Evolutionary conservation across 441 rosid species (phyloP), one percentile per base, ranked within the genome.

Genomic region (Arabidopsis hybrid): DNA sequence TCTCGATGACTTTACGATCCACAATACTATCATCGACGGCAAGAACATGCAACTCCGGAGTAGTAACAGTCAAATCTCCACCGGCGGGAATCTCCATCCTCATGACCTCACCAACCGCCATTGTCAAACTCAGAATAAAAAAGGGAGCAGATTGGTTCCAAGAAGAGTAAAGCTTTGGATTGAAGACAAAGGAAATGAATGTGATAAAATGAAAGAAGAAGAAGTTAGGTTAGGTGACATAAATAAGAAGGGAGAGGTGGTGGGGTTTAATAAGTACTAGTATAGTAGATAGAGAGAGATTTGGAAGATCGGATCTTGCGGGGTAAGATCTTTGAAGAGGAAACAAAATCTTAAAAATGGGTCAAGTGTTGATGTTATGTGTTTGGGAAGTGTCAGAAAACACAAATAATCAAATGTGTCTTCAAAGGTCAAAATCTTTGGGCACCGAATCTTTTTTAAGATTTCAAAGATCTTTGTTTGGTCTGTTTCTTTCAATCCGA

Each of bases 11-110:
- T 75, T 87, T 91, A 52, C 96, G 84, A 74, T 93, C 97, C 0
- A 91, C 95, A 6, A 81, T 68, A 60, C 97, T 91, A 74, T 93
- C 97, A 56, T 91, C 97, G 1, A 93, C 98, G 35, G 97, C 98
- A 5, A 93, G 98, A 83, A 93, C 98, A 79, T 93, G 98, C 7
- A 93, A 78, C 78, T 91, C 91, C 65, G 87, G 87, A 3, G 83
- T 71, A 65, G 75, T 35, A 68, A 63, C 74, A 1, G 67, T 9
- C 21, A 66, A 32, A 32, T 78, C 75, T 26, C 67, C 78, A 55
- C 71, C 59, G 8, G 63, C 59, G 6, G 72, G 72, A 57, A 69
- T 47, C 68, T 72, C 85, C 38, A 82, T 67, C 56, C 72, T 60
- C 63, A 89, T 78, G 57, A 83, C 77, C 31, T 87, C 87, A 29